Evolutionary conservation across 208 protist species (phyloP).

Genomic region (Trichomonas vaginalis): DNA sequence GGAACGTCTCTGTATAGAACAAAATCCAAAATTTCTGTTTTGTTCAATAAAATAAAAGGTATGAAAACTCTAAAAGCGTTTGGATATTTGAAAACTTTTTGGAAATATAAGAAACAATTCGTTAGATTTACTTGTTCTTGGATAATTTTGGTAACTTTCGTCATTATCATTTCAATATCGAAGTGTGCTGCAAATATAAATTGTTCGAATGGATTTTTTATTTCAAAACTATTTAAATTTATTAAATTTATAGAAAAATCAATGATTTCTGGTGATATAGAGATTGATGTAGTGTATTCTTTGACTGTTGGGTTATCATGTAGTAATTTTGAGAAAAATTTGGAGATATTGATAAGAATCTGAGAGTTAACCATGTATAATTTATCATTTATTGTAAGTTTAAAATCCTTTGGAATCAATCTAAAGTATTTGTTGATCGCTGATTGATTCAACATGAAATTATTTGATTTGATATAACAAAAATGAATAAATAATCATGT

Average conservation of each 20-base stretch:
- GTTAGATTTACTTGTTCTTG: background rate
- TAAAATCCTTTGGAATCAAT: background rate
- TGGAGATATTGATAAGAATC: background rate
- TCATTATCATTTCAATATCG: background rate
- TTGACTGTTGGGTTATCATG: background rate
- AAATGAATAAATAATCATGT: no score
- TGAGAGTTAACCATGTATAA: background rate
- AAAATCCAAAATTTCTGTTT: background rate
- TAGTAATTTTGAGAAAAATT: background rate
- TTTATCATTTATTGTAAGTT: background rate
- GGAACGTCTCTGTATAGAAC: background rate
- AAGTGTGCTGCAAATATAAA: background rate
- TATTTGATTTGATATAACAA: no score
- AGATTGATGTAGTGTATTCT: background rate
- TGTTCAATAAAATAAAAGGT: background rate
- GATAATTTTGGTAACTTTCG: background rate
- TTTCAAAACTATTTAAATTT: background rate
- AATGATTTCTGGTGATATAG: background rate
- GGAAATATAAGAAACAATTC: background rate
- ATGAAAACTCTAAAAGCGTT: background rate
- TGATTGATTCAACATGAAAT: no score
- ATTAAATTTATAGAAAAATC: background rate
- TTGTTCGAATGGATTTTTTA: background rate
- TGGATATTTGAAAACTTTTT: background rate
- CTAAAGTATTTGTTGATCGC: no score